These are phyloP conservation scores for Nemophila menziesii DNA, from an alignment of 257 asterid species.

Conservation along the genomic window DNA sequence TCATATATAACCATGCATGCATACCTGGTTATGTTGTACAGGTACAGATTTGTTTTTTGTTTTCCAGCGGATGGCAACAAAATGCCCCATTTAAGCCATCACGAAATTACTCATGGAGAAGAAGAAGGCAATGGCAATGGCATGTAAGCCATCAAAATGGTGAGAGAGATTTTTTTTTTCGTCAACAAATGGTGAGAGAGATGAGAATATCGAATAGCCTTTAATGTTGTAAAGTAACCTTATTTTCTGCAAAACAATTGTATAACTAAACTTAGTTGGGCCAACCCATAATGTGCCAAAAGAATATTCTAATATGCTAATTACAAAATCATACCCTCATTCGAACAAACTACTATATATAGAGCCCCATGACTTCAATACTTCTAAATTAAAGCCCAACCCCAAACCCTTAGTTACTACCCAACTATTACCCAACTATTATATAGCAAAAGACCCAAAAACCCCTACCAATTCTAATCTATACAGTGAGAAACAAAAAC, in stretches of 20 bases:
- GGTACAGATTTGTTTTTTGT: no score
- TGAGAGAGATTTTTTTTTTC: no score
- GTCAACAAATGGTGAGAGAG: no score
- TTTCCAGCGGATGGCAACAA: background rate
- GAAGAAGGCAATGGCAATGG: background rate
- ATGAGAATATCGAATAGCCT: background rate
- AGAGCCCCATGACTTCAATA: background rate
- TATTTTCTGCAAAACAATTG: constrained; percentile 1
- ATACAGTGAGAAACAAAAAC: no score
- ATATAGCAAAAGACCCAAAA: no score
- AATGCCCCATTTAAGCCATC: background rate
- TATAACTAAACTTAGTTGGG: constrained; percentile 8
- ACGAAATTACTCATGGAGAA: no score
- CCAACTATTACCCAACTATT: no score
- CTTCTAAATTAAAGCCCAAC: no score
- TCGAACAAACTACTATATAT: constrained; percentile 4
- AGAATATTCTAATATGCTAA: constrained; percentile 47
- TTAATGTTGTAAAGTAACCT: background rate
- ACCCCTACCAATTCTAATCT: no score
- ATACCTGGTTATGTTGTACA: background rate
- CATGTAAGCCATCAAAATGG: no score
- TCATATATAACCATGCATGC: background rate
- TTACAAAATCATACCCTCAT: constrained; percentile 10
- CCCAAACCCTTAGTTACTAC: no score
- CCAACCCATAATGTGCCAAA: constrained; percentile 28